Percentiles rank a stretch among this genome's conserved stretches.
phyloP scores from a whole-genome alignment of 2,329 filamentous ascomycete genomes.

The Botrytis squamosa region DNA sequence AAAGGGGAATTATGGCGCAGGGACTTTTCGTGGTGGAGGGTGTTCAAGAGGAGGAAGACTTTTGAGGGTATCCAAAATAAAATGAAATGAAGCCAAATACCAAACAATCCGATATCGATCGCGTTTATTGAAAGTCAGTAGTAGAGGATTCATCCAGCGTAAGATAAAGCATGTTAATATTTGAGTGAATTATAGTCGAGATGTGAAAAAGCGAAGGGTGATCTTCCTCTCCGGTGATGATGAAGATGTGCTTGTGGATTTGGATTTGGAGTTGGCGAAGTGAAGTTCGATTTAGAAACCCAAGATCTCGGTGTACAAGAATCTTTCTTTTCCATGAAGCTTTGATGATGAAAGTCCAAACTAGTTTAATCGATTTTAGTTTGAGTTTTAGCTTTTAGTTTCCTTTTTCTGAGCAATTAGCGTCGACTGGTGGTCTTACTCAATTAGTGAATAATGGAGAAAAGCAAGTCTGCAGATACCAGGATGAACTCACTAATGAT shows the following conservation, averaged over 20 bases:
- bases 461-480: conserved; percentile 13
- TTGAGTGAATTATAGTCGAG: background rate
- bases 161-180: background rate
- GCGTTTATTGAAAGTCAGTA: background rate
- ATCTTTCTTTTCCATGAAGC: conserved; percentile 18
- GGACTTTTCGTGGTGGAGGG: conserved; percentile 2
- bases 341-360: conserved; percentile 15
- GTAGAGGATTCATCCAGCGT: background rate
- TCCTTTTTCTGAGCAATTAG: background rate
- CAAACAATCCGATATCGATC: background rate
- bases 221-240: background rate
- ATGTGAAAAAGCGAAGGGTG: background rate
- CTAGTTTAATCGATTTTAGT: conserved; percentile 4
- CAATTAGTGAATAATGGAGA: conserved; percentile 20
- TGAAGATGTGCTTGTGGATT: background rate
- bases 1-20: conserved; percentile 13
- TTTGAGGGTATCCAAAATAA: background rate
- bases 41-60: background rate
- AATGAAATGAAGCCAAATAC: background rate
- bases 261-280: background rate
- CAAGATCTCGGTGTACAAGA: conserved; percentile 12
- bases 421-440: background rate
- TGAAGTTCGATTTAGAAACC: background rate
- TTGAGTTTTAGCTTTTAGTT: background rate
- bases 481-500: background rate